Conservation (phyloP, 208 protist species). For the Crithidia sp. region DNA sequence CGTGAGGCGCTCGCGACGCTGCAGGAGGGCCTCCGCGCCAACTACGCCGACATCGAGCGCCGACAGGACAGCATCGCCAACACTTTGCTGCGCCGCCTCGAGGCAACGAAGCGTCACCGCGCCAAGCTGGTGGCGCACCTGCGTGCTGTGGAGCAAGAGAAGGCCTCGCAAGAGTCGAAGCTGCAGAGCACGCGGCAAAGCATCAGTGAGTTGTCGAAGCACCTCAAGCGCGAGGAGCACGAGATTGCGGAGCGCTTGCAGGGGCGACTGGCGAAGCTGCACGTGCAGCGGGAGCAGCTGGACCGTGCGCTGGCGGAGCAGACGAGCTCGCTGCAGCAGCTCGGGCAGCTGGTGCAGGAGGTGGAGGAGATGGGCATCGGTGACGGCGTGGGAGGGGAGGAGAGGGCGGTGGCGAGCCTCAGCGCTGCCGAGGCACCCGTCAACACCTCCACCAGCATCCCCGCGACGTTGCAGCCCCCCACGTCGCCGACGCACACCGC, state of each 20-base stretch:
- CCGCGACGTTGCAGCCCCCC: neutral
- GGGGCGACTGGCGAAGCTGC: constrained; percentile 50
- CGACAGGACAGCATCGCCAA: constrained; percentile 81
- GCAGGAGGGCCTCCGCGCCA: constrained; percentile 58
- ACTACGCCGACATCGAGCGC: constrained; percentile 59
- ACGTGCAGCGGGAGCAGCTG: constrained; percentile 65
- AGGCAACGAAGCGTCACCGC: constrained; percentile 53
- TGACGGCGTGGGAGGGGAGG: neutral
- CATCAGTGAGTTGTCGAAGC: constrained; percentile 46
- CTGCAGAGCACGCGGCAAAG: constrained; percentile 49
- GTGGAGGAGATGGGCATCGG: constrained; percentile 47
- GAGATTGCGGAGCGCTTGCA: constrained; percentile 48
- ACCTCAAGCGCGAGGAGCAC: constrained; percentile 72
- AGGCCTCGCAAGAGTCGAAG: constrained; percentile 50
- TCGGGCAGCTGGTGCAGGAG: constrained; percentile 70
- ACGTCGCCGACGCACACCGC: neutral
- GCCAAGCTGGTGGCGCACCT: constrained; percentile 46
- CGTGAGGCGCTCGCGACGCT: constrained; percentile 47
- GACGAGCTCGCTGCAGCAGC: constrained; percentile 63
- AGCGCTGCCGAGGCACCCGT: neutral
- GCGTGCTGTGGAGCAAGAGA: constrained; percentile 45
- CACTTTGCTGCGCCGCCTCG: constrained; percentile 67
- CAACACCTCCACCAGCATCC: neutral
- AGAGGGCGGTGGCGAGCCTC: neutral
- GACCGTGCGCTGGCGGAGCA: constrained; percentile 56